Base-by-base conservation (phyloP, 805 yeast species). In the Ogataea glucozyma region DNA sequence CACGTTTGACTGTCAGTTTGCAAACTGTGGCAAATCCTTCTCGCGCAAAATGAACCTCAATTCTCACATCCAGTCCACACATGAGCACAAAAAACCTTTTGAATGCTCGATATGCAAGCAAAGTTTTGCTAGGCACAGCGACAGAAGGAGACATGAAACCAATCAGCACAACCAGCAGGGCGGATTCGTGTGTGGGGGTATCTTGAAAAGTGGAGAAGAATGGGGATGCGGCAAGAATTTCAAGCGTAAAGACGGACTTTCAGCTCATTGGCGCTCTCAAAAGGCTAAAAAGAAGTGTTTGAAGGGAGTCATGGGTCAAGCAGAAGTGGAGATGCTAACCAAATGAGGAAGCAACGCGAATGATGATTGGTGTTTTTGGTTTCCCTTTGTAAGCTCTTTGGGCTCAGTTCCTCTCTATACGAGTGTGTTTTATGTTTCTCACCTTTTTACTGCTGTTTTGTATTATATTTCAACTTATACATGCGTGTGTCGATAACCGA, bases 181-280 rank as follows among this genome's bases (percentile, higher is more conserved):
- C 1, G 55, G 57, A 1, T 60, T 41, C 39, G 48, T 60, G 8
- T 64, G 69, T 44, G 62, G 60, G 7, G 69, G 67, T 1, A 41
- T 53, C 11, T 38, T 50, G 19, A 54, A 57, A 19, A 53, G 47
- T 26, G 69, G 66, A 19, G 49, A 52, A 14, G 45, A 43, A 16
- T 64, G 69, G 69, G 69, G 69, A 4, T 64, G 69, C 41, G 64
- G 66, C 18, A 64, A 62, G 46, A 44, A 43, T n/a, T 64, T 64
- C 38, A 62, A 61, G 40, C 46, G 69, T 13, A 64, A 62, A 39
- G 69, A 64, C 41, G 69, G 69, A 1, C 48, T 64, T 19, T 46
- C 61, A n/a, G 67, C 69, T 1, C 69, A 64, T 39, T 64, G 69
- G 69, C 58, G 59, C 40, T 56, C 64, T 6, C 57, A 60, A 17